Conservation (phyloP, 306 rosid genomes). For the Acmispon strigosus region DNA sequence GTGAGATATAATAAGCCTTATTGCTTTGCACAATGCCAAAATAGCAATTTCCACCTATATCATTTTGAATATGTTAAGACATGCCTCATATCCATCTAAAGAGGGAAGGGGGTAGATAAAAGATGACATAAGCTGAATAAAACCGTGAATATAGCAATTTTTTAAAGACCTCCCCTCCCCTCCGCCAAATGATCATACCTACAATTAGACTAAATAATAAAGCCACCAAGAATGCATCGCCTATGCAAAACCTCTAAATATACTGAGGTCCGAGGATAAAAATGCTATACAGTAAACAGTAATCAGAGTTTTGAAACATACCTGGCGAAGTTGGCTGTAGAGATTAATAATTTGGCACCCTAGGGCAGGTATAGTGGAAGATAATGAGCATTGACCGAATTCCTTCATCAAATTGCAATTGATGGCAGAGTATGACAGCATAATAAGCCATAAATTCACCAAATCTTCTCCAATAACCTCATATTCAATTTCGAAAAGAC, state of each 20-base stretch:
- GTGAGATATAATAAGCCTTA: conserved; percentile 39
- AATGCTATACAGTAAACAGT: neutral
- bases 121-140: conserved; percentile 5
- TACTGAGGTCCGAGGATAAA: neutral
- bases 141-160: neutral
- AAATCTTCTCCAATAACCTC: conserved; percentile 68
- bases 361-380: conserved; percentile 39
- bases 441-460: conserved; percentile 57
- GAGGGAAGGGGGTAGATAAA: neutral
- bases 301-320: conserved; percentile 34
- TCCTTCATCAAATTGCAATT: conserved; percentile 30
- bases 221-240: conserved; percentile 9
- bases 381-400: conserved; percentile 32
- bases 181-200: neutral
- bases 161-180: neutral
- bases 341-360: conserved; percentile 66
- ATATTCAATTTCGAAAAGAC: conserved; percentile 78
- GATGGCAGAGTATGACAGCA: conserved; percentile 54
- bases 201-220: neutral
- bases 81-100: conserved; percentile 15
- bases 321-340: conserved; percentile 93
- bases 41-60: conserved; percentile 69
- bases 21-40: conserved; percentile 72
- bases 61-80: conserved; percentile 21
- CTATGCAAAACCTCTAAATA: conserved; percentile 4